Evolutionary conservation across 2,329 filamentous ascomycete genomes (phyloP).

Genomic region (Aspergillus nomiae): DNA sequence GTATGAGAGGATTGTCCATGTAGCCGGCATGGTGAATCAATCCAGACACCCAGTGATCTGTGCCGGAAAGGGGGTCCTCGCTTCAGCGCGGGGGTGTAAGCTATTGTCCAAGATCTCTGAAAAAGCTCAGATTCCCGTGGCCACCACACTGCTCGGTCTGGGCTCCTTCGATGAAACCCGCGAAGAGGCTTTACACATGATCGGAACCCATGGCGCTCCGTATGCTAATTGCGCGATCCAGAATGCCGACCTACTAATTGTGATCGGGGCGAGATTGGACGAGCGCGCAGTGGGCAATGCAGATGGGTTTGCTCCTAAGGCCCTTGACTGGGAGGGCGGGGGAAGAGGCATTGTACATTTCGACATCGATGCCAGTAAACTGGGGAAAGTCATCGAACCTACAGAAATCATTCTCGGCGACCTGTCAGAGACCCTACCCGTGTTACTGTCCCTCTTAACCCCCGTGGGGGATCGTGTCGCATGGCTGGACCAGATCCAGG

Average conservation of each 20-base stretch:
- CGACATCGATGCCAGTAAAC: not conserved
- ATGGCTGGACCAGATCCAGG: not conserved
- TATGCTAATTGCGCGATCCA: not conserved
- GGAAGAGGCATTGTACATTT: constrained; percentile 5
- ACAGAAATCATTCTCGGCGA: constrained; percentile 2
- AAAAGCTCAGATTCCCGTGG: constrained; percentile 8
- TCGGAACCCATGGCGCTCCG: not conserved
- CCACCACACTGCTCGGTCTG: constrained; percentile 1
- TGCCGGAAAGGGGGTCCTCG: not conserved
- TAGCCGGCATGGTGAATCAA: not conserved
- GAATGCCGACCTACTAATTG: not conserved
- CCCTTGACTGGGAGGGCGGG: not conserved
- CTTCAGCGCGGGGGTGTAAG: not conserved
- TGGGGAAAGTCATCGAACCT: constrained; percentile 3
- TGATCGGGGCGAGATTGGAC: not conserved
- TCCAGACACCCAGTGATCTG: not conserved
- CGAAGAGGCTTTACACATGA: constrained; percentile 1
- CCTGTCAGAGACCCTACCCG: not conserved
- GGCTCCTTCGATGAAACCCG: constrained; percentile 4
- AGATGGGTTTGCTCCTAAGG: not conserved
- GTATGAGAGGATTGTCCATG: not conserved
- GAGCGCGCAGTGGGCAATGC: not conserved
- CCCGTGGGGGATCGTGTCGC: not conserved
- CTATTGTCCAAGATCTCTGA: not conserved
- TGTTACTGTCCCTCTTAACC: not conserved